Evolutionary conservation across 768 basidiomycete species (phyloP), one percentile per base, ranked within the genome.

Genomic region (Phylloporus arenicola): DNA sequence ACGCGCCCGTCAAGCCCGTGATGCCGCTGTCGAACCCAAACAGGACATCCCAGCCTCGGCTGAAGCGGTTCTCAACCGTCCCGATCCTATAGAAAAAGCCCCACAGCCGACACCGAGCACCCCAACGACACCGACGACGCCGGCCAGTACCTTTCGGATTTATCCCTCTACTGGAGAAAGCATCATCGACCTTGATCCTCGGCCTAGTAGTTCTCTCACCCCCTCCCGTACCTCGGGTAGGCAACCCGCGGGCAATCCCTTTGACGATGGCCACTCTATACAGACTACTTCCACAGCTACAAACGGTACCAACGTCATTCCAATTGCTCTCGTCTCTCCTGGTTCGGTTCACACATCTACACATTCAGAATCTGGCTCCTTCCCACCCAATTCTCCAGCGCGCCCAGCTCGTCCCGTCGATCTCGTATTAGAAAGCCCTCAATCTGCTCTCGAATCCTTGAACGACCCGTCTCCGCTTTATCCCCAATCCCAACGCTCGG

Each of bases 241-340:
- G 49, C 56, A 38, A 35, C 40, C 65, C 51, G 33, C 45, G 35
- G 73, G 71, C 45, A 88, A 91, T 71, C 88, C 88, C 20, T 92
- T 91, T 67, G 79, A 80, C 38, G 88, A 92, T 59, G 70, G 68
- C 24, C 80, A 85, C 43, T 91, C 88, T 34, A 92, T 92, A 52
- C 86, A 88, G 67, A 92, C 89, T 25, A 72, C 73, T 1, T 77
- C 78, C 10, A 81, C 83, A n/a, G 77, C 80, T 39, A 84, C 88
- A 13, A 84, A 87, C 62, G 80, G 80, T 38, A 87, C 89, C 20
- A 92, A 92, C 57, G 88, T 90, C 56, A 92, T 92, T 51, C 88
- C 88, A 53, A 91, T 92, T 52, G 88, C 88, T 12, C 75, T 91
- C 38, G 84, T 91, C 31, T 70, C 84, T 20, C 80, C 85, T 16